Evolutionary conservation across 345 rosid species (phyloP).

Genomic region (Eucalyptus erythrocorys): DNA sequence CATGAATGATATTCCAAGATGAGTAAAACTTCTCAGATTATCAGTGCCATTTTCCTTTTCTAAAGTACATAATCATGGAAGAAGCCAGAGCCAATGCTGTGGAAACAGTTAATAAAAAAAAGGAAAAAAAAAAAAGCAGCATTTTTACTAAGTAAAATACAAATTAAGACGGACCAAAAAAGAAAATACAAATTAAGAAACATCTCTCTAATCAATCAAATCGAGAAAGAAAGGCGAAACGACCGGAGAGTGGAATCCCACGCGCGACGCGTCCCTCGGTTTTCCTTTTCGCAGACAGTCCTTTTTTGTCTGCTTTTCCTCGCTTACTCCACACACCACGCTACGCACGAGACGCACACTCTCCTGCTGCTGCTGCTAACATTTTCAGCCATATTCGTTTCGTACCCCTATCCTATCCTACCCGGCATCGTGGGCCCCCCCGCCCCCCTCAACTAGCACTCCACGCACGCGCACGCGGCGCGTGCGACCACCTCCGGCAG

Average conservation of each 20-base stretch:
- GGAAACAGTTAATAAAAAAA: background rate
- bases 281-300: background rate
- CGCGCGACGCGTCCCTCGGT: background rate
- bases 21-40: too few species aligned
- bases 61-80: background rate
- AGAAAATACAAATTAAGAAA: background rate
- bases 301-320: background rate
- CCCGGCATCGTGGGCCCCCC: too few species aligned
- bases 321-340: background rate
- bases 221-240: background rate
- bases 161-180: background rate
- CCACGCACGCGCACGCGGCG: conserved; percentile 69
- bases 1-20: too few species aligned
- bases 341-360: background rate
- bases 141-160: background rate
- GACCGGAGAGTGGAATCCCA: background rate
- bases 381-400: too few species aligned
- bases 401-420: background rate
- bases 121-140: accelerated
- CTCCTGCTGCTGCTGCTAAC: background rate
- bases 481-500: conserved; percentile 68
- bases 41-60: background rate
- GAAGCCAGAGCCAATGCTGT: background rate
- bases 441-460: conserved; percentile 13
- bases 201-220: background rate